Base-by-base conservation (phyloP, 805 yeast species). In the Saturnispora mendoncae region DNA sequence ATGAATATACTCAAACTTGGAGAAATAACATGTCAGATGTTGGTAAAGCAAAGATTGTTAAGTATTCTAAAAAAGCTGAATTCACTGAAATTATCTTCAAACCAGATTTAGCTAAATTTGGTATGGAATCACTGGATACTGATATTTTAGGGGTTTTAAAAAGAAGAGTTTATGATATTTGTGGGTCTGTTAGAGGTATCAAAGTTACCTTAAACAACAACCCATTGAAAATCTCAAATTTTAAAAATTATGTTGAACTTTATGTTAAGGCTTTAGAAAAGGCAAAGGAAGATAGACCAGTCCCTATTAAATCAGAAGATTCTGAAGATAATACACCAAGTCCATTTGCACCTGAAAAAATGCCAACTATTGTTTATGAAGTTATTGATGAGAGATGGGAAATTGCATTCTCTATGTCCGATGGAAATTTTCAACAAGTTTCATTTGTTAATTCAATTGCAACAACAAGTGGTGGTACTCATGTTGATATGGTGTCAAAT, bases 371-470 rank as follows among this genome's bases (percentile, higher is more conserved):
- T 41, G 80, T 92, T 10, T 84, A 87, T 57, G 92, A 85, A 60
- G 74, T 77, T 33, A 61, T 87, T 34, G 83, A 79, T 54, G 92
- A 84, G 44, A 73, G 96, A 48, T 92, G 98, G 98, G 98, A 92
- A 61, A 62, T 92, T 46, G 98, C 95, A 0, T 90, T 92, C 66
- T 90, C 95, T 1, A 82, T 87, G 4, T 84, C 97, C 33, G 95
- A 87, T 54, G 90, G 88, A 4, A 65, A 74, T 2, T 92, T 92
- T 62, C 84, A 85, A 53, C 98, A 92, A 60, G 92, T 92, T 33
- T 88, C 97, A 27, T 92, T 92, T 65, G 98, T 92, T 13, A 92
- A 92, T 59, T 87, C 97, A 6, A 92, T 92, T 58, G 98, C 98
- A 0, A 92, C 98, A 0, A 90, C 97, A 0, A 67, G 90, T 1